Evolutionary conservation across 306 rosid genomes (phyloP).

Genomic region (Acacia confusa): DNA sequence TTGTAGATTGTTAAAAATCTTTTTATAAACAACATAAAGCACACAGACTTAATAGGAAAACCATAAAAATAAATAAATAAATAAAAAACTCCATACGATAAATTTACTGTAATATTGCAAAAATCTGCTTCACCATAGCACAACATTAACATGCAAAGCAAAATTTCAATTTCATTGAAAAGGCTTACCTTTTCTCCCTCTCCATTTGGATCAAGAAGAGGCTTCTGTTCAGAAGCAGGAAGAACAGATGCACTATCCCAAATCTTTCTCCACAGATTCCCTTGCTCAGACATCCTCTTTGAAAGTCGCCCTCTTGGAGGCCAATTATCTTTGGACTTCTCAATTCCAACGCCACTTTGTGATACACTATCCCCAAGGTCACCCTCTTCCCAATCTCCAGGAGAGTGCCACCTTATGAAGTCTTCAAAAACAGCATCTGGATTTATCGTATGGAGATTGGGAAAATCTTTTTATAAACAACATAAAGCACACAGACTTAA

Average conservation of each 20-base stretch:
- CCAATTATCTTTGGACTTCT: constrained; percentile 55
- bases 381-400: constrained; percentile 89
- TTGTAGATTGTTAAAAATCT: too few relatives aligned
- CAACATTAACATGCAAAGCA: background rate
- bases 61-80: too few relatives aligned
- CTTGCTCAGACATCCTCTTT: constrained; percentile 94
- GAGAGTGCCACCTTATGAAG: constrained; percentile 99
- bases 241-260: constrained; percentile 76
- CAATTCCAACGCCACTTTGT: constrained; percentile 35
- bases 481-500: too few relatives aligned
- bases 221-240: constrained; percentile 88
- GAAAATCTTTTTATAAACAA: too few relatives aligned
- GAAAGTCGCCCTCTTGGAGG: constrained; percentile 88
- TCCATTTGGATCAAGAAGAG: constrained; percentile 86
- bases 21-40: too few relatives aligned
- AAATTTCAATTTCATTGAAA: constrained; percentile 2
- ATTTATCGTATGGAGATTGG: too few relatives aligned
- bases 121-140: constrained; percentile 20
- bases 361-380: constrained; percentile 38
- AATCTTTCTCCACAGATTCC: constrained; percentile 85
- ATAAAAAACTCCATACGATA: background rate
- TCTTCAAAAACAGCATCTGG: constrained; percentile 93
- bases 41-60: too few relatives aligned
- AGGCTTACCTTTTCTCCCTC: constrained; percentile 90
- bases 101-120: background rate